These are phyloP conservation scores for Rosa hybrid DNA, from an alignment of 331 rosid genomes.

Conservation along the genomic window DNA sequence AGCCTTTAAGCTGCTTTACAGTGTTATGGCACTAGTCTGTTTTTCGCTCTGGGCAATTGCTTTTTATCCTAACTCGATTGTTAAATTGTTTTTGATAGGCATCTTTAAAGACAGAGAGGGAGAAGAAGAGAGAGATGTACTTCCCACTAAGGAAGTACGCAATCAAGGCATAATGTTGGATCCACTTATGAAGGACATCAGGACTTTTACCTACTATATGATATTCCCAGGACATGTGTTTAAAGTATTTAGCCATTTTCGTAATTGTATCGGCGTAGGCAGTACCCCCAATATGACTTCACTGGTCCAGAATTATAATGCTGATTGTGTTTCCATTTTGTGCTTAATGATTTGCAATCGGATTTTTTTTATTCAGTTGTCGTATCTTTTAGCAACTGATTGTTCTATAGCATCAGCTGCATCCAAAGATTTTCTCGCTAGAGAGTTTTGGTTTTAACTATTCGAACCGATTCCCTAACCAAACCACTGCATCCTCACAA, in stretches of 20 bases:
- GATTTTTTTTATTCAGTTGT: background rate
- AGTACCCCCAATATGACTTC: slow-evolving; percentile 5
- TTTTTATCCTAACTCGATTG: background rate
- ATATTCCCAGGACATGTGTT: slow-evolving; percentile 3
- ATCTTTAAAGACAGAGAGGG: slow-evolving; percentile 67
- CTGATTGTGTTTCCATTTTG: background rate
- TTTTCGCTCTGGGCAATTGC: background rate
- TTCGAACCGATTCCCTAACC: too few relatives aligned
- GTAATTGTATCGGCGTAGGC: background rate
- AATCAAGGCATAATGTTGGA: slow-evolving; percentile 48
- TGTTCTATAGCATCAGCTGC: background rate
- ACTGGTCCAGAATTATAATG: background rate
- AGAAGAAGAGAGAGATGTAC: slow-evolving; percentile 63
- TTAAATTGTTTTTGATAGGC: slow-evolving; percentile 33
- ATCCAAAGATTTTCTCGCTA: background rate
- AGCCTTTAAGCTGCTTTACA: background rate
- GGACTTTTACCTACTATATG: slow-evolving; percentile 6
- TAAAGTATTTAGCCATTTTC: slow-evolving; percentile 2
- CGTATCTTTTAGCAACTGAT: background rate
- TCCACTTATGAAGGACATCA: background rate
- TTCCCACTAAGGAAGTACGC: slow-evolving; percentile 72
- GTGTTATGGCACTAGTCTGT: background rate
- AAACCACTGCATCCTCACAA: background rate
- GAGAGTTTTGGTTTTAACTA: background rate
- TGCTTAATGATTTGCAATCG: background rate